Evolutionary conservation across 202 grass and related monocot genomes (phyloP).

Genomic region (Dendrocalamus latiflorus): DNA sequence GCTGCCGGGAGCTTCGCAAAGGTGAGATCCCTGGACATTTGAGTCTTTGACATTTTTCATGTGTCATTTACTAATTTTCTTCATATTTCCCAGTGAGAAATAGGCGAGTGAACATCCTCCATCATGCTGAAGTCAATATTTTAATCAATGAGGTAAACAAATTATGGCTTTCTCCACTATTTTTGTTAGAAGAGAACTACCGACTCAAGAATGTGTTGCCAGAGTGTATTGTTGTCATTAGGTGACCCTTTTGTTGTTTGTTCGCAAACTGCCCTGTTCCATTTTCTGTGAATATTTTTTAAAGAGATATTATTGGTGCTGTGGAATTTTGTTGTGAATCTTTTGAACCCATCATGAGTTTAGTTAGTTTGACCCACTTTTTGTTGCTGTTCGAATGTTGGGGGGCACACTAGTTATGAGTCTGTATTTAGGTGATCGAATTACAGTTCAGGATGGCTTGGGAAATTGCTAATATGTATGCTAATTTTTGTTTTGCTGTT

Average conservation of each 20-base stretch:
- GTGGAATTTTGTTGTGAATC: neutral
- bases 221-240: neutral
- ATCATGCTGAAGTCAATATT: too few species aligned
- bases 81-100: too few species aligned
- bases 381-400: neutral
- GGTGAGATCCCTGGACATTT: too few species aligned
- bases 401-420: too few species aligned
- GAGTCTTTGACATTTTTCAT: too few species aligned
- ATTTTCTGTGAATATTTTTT: neutral
- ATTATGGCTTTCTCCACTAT: too few species aligned
- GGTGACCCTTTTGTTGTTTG: neutral
- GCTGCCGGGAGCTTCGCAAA: slow-evolving; percentile 68
- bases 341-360: neutral
- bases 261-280: neutral
- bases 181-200: too few species aligned
- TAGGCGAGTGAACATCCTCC: too few species aligned
- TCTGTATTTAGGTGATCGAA: neutral
- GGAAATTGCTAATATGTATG: neutral
- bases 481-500: neutral
- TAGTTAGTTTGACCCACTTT: neutral
- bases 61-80: too few species aligned
- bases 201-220: too few species aligned
- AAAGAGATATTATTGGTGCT: neutral
- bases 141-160: too few species aligned
- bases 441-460: neutral